Conservation (phyloP, 495 filamentous ascomycete genomes). For the Margaritispora aquatica region DNA sequence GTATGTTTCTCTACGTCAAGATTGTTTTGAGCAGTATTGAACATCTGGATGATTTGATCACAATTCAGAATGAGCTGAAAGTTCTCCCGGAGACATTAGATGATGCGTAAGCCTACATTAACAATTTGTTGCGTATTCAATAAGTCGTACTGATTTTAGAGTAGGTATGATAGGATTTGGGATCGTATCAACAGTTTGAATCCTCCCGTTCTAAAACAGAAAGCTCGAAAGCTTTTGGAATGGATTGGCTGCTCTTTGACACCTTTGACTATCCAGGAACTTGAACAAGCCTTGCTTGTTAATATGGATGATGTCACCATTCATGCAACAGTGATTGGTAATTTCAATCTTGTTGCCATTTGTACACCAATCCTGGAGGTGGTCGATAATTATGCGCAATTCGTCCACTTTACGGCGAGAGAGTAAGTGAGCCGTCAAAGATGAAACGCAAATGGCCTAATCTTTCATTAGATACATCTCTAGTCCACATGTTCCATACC, state of each 20-base stretch:
- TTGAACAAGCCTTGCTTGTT: slow-evolving; percentile 25
- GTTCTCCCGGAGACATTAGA: slow-evolving; percentile 23
- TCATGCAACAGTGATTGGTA: neutral
- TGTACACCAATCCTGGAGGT: slow-evolving; percentile 25
- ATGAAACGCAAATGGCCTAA: too few relatives aligned
- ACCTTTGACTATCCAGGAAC: slow-evolving; percentile 24
- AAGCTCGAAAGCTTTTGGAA: slow-evolving; percentile 23
- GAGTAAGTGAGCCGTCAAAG: slow-evolving; percentile 22
- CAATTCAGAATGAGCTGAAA: slow-evolving; percentile 19
- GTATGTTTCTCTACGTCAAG: slow-evolving; percentile 26
- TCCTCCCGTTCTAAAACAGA: slow-evolving; percentile 12
- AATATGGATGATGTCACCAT: slow-evolving; percentile 6
- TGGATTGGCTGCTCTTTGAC: slow-evolving; percentile 24
- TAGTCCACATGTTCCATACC: slow-evolving; percentile 8
- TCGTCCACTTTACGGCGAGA: slow-evolving; percentile 30
- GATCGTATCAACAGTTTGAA: slow-evolving; percentile 13
- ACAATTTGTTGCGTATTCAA: neutral
- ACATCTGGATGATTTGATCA: slow-evolving; percentile 7
- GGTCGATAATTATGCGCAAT: slow-evolving; percentile 25
- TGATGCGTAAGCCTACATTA: slow-evolving; percentile 20
- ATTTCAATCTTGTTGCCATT: slow-evolving; percentile 11
- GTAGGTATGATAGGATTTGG: slow-evolving; percentile 20
- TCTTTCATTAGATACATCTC: slow-evolving; percentile 28
- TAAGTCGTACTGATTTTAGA: neutral
- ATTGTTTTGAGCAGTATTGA: slow-evolving; percentile 18